Evolutionary conservation across 768 basidiomycete species (phyloP).

Genomic region (Porphyrellus cyaneotinctus): DNA sequence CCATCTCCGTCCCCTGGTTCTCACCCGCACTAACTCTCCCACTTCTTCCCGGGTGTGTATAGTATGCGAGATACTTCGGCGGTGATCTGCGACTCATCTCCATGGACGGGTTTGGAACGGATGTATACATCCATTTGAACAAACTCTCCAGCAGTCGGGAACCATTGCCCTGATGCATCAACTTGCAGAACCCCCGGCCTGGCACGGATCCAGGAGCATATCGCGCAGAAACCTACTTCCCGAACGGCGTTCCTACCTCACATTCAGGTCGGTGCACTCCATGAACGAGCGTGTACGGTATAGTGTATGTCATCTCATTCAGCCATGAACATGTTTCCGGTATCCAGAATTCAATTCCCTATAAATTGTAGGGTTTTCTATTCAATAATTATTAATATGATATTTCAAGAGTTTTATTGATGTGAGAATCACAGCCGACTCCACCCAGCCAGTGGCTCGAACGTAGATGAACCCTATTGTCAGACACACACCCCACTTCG

Average conservation of each 20-base stretch:
- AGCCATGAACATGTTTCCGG: background rate
- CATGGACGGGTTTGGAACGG: constrained; percentile 98
- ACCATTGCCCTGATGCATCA: constrained; percentile 18
- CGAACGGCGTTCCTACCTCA: background rate
- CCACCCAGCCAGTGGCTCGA: too few relatives aligned
- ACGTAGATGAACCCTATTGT: too few relatives aligned
- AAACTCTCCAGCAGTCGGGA: constrained; percentile 56
- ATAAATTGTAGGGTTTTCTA: constrained; percentile 3
- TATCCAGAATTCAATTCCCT: background rate
- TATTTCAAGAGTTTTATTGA: background rate
- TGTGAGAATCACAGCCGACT: background rate
- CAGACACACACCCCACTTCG: too few relatives aligned
- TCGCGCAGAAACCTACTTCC: background rate
- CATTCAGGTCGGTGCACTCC: background rate
- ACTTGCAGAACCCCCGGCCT: background rate
- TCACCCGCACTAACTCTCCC: background rate
- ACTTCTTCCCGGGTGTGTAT: background rate
- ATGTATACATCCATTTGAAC: constrained; percentile 91
- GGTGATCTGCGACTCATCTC: constrained; percentile 90
- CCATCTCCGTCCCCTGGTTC: constrained; percentile 66
- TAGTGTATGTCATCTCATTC: constrained; percentile 6
- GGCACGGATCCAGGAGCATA: background rate
- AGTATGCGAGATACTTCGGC: constrained; percentile 95
- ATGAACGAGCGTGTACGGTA: background rate
- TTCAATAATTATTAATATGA: background rate